These are phyloP conservation scores for Pythium myriotylum DNA, from an alignment of 352 stramenopile species.

Conservation along the genomic window DNA sequence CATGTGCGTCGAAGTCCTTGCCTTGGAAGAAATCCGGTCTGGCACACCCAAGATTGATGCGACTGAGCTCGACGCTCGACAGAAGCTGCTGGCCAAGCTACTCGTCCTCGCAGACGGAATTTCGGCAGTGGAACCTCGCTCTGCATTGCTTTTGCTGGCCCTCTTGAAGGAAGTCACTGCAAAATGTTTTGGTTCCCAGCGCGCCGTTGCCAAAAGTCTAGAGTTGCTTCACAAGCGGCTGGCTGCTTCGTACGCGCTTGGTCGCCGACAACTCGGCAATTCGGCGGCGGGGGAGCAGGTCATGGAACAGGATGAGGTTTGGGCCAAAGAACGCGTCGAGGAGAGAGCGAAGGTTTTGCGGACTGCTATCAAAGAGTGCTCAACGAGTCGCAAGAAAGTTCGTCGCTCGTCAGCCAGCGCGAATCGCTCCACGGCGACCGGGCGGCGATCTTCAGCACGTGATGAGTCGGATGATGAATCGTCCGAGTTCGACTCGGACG, in stretches of 20 bases:
- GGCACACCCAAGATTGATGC: slow-evolving; percentile 19
- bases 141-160: slow-evolving; percentile 51
- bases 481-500: slow-evolving; percentile 14
- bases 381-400: slow-evolving; percentile 30
- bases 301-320: slow-evolving; percentile 51
- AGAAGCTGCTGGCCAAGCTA: slow-evolving; percentile 63
- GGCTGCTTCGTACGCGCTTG: slow-evolving; percentile 24
- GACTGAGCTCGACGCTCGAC: slow-evolving; percentile 39
- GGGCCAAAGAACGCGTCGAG: slow-evolving; percentile 46
- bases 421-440: slow-evolving; percentile 30
- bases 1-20: slow-evolving; percentile 71
- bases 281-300: slow-evolving; percentile 30
- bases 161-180: slow-evolving; percentile 50
- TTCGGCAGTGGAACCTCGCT: slow-evolving; percentile 49
- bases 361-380: slow-evolving; percentile 37
- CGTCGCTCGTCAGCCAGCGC: slow-evolving; percentile 27
- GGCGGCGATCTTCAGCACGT: slow-evolving; percentile 29
- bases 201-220: slow-evolving; percentile 43
- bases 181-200: slow-evolving; percentile 46
- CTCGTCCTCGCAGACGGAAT: slow-evolving; percentile 48
- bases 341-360: slow-evolving; percentile 45
- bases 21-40: slow-evolving; percentile 49
- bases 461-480: slow-evolving; percentile 5
- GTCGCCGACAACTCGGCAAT: slow-evolving; percentile 37
- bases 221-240: slow-evolving; percentile 52